Evolutionary conservation across 345 rosid genomes (phyloP).

Genomic region (Syzygium grande): DNA sequence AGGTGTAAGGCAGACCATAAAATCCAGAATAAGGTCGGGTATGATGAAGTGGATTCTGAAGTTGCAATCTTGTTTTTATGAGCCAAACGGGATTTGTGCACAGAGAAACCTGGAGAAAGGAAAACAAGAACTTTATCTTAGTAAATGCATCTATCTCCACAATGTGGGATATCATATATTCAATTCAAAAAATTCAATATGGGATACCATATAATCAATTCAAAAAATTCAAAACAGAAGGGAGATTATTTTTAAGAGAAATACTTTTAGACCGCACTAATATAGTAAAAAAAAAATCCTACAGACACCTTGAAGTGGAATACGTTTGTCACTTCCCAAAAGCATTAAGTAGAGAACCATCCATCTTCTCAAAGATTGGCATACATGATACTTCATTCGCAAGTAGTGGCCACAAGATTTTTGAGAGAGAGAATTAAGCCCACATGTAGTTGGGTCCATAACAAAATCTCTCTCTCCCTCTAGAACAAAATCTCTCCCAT

Average conservation of each 20-base stretch:
- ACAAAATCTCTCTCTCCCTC: too few relatives aligned
- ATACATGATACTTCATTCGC: background rate
- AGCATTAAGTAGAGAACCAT: background rate
- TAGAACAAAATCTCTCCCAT: too few relatives aligned
- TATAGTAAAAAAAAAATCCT: background rate
- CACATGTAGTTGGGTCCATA: background rate
- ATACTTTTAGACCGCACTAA: background rate
- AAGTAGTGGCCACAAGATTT: background rate
- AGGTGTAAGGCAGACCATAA: conserved; percentile 53
- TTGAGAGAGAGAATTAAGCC: background rate
- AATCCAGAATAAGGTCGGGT: conserved; percentile 67
- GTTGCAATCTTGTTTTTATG: conserved; percentile 92
- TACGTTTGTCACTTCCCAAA: background rate
- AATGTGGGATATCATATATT: background rate
- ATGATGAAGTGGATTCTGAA: conserved; percentile 84
- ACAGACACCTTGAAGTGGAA: background rate
- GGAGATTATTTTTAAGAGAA: background rate
- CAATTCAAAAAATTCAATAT: background rate
- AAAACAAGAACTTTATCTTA: background rate
- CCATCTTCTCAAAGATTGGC: background rate
- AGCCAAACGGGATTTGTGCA: conserved; percentile 96
- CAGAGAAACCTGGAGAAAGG: conserved; percentile 57
- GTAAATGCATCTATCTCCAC: background rate
- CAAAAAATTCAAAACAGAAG: background rate
- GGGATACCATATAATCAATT: background rate